Evolutionary conservation across 805 yeast species (phyloP), one percentile per base, ranked within the genome.

Genomic region (Groenewaldozyma tartarivorans): DNA sequence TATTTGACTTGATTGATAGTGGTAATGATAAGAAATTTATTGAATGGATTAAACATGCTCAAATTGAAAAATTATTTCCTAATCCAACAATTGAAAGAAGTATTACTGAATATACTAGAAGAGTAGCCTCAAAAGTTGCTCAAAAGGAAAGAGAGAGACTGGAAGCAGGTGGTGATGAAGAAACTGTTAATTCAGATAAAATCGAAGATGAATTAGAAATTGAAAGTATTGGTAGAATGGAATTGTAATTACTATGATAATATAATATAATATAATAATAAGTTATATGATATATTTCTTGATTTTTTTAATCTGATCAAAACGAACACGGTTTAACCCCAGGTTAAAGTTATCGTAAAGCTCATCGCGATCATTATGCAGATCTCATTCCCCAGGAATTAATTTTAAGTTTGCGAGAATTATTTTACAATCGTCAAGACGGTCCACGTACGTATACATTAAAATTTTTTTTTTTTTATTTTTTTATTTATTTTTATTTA

Each of bases 61-160:
- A 66, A 13, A 59, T 67, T 42, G 63, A 52, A 6, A 62, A 55
- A 19, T 33, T 39, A 2, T 34, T 55, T 20, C 13, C 29, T 7
- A 48, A 50, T 5, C 46, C 46, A 7, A 45, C 50, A 4, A 36
- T 36, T 16, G 58, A 58, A 20, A 74, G 97, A 60, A 82, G 95
- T 0, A 71, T 90, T 48, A 75, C 81, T 19, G 98, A 90, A 54
- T 90, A 85, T 61, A 81, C 94, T 2, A 82, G 77, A 64, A 77
- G 98, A 62, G 95, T 90, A 21, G 96, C 82, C n/a, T 58, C 69
- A 37, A 73, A 96, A 58, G 74, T 90, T 51, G 96, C 96, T 0
- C 68, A 67, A 19, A 87, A 85, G 36, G 96, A 87, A 56, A 73
- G 90, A 54, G 96, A 87, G 53, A 75, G 94, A 68, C 71, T 86